These are phyloP conservation scores for Elaeis guineensis DNA, from an alignment of 176 grass and related monocot species.

Conservation along the genomic window DNA sequence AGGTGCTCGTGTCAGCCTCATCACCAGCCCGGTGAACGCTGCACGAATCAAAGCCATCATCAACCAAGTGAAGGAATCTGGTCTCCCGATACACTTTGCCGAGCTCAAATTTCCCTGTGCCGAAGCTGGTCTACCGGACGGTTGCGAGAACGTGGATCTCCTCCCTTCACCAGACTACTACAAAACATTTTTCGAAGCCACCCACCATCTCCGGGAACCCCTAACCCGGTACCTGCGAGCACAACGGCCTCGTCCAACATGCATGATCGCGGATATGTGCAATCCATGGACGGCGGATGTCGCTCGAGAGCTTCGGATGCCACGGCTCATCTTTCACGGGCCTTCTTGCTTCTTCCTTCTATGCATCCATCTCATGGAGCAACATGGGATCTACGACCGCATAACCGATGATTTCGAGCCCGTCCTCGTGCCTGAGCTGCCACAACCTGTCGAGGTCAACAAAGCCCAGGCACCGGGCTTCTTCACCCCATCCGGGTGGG, in stretches of 20 bases:
- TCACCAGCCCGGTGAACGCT: constrained; percentile 37
- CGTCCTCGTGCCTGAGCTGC: constrained; percentile 23
- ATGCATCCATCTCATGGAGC: not conserved
- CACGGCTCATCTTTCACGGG: constrained; percentile 22
- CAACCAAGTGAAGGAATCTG: constrained; percentile 3
- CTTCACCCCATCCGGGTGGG: constrained; percentile 28
- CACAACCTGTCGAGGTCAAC: constrained; percentile 18
- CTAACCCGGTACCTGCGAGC: constrained; percentile 20
- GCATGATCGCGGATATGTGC: constrained; percentile 29
- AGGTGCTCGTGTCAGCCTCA: constrained; percentile 28
- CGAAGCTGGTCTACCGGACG: constrained; percentile 24
- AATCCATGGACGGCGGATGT: constrained; percentile 25
- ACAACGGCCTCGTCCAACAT: constrained; percentile 1
- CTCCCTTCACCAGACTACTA: not conserved
- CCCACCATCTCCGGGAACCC: constrained; percentile 24
- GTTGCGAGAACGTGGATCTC: constrained; percentile 24
- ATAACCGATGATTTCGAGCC: constrained; percentile 15
- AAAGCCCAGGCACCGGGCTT: constrained; percentile 14
- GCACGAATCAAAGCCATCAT: constrained; percentile 27
- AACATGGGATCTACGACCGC: constrained; percentile 15
- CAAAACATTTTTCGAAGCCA: constrained; percentile 12
- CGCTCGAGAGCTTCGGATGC: constrained; percentile 27
- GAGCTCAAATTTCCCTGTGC: constrained; percentile 25
- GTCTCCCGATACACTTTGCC: constrained; percentile 30
- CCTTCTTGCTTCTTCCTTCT: constrained; percentile 31